Base-by-base conservation (phyloP, 768 basidiomycete genomes). In the Suillus spraguei region DNA sequence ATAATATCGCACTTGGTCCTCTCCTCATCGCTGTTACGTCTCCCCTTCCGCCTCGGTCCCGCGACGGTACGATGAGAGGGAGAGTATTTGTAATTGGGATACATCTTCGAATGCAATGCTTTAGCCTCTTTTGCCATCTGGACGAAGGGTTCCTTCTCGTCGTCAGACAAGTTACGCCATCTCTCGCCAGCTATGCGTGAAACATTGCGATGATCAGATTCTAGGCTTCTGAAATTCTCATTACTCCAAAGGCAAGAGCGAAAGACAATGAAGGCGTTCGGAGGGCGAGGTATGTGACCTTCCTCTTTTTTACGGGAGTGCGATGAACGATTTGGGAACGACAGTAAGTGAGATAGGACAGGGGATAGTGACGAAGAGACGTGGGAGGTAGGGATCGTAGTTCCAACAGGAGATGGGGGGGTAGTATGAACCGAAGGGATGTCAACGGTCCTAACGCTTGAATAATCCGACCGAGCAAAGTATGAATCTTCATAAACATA, bases 251-350 rank as follows among this genome's bases (percentile, higher is more conserved):
- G 82, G 70, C 83, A 83, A 22, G 87, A 91, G 46, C 93, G 87
- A 72, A 85, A 94, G 64, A 94, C 79, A 76, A 94, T 92, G 81
- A 94, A 96, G 11, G 92, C 89, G 70, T 95, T 96, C 61, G 90
- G 83, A 2, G 94, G 94, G 16, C 93, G 87, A 38, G 87, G 87
- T 42, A 94, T 84, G 71, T 87, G 87, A 41, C 79, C 80, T 11
- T 70, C 75, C 69, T 72, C 75, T 70, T 74, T 76, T 66, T 76
- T 79, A 62, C 79, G 78, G 0, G 72, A 73, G 61, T 82, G 82
- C 9, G 82, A 78, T n/a, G 78, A 72, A 36, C 77, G 76, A 24
- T 72, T 72, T 2, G 66, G 35, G 59, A 72, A 70, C 3, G 70
- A 66, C 53, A 72, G 67, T 59, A 77, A 72, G 9, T 74, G 73